Evolutionary conservation across 2,329 filamentous ascomycete species (phyloP).

Genomic region (Phoma sp.): DNA sequence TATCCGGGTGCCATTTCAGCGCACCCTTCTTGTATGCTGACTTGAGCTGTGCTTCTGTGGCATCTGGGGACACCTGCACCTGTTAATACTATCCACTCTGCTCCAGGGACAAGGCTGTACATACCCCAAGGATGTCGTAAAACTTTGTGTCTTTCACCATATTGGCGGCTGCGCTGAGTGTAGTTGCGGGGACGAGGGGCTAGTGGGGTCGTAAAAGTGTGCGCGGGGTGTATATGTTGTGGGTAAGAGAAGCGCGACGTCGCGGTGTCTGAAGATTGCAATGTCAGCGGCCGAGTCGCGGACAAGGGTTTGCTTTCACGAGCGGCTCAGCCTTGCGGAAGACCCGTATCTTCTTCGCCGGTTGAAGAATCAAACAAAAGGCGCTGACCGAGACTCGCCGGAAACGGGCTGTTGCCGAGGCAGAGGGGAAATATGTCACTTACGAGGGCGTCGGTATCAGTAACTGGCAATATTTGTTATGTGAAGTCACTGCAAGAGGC

Average conservation of each 20-base stretch:
- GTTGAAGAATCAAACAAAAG: conserved; percentile 14
- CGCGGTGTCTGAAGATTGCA: conserved; percentile 11
- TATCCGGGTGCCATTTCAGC: conserved; percentile 88
- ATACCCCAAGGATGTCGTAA: conserved; percentile 81
- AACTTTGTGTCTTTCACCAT: conserved; percentile 83
- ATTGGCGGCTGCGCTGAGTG: conserved; percentile 45
- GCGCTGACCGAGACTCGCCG: conserved; percentile 31
- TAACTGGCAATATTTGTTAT: conserved; percentile 8
- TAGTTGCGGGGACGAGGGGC: conserved; percentile 24
- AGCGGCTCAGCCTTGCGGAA: conserved; percentile 27
- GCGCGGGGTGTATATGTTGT: conserved; percentile 20
- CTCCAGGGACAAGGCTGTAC: conserved; percentile 39
- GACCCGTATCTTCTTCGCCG: conserved; percentile 16
- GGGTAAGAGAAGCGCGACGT: conserved; percentile 13
- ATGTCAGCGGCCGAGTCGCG: conserved; percentile 27
- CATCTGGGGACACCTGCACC: conserved; percentile 74
- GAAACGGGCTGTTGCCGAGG: conserved; percentile 5
- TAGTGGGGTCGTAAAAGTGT: conserved; percentile 38
- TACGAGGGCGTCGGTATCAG: conserved; percentile 12
- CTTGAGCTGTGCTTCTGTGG: conserved; percentile 86
- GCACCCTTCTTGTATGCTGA: conserved; percentile 87
- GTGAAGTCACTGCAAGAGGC: conserved; percentile 21
- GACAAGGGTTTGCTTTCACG: conserved; percentile 22
- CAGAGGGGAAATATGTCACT: conserved; percentile 4
- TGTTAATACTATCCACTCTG: conserved; percentile 23